Conservation (phyloP, 306 rosid species). For the cucumber (Cucumis sativus) region DNA sequence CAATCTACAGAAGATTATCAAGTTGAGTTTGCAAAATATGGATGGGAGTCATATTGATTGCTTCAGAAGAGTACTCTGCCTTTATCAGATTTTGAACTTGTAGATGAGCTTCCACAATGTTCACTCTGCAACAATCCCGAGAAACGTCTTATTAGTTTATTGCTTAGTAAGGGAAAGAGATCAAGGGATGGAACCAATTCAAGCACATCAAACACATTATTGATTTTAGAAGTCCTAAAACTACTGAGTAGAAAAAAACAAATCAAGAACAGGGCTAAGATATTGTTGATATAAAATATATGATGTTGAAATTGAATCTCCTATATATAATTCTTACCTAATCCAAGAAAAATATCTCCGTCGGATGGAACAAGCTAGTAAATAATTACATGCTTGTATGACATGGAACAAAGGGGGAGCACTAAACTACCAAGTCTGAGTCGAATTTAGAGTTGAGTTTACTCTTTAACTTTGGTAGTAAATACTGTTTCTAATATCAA, state of each 20-base stretch:
- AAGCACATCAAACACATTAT: background rate
- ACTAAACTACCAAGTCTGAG: background rate
- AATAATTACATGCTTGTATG: background rate
- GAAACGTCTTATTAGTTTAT: background rate
- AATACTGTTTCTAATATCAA: too few relatives aligned
- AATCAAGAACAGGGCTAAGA: background rate
- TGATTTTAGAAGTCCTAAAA: background rate
- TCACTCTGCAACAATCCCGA: slow-evolving; percentile 36
- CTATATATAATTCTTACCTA: background rate
- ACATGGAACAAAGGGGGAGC: background rate
- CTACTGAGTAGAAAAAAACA: background rate
- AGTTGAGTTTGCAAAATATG: slow-evolving; percentile 61
- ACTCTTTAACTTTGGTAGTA: background rate
- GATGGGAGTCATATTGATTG: slow-evolving; percentile 53
- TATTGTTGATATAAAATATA: background rate
- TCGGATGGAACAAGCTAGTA: background rate
- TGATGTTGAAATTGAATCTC: background rate
- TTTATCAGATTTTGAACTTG: slow-evolving; percentile 63
- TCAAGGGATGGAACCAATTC: background rate
- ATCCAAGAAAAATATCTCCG: background rate
- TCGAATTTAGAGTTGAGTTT: background rate
- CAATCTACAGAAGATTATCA: slow-evolving; percentile 45
- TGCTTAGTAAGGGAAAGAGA: background rate
- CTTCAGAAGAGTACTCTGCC: slow-evolving; percentile 62
- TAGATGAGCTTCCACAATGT: slow-evolving; percentile 82